phyloP scores from a whole-genome alignment of 768 basidiomycete genomes.

The Jaapia argillacea region DNA sequence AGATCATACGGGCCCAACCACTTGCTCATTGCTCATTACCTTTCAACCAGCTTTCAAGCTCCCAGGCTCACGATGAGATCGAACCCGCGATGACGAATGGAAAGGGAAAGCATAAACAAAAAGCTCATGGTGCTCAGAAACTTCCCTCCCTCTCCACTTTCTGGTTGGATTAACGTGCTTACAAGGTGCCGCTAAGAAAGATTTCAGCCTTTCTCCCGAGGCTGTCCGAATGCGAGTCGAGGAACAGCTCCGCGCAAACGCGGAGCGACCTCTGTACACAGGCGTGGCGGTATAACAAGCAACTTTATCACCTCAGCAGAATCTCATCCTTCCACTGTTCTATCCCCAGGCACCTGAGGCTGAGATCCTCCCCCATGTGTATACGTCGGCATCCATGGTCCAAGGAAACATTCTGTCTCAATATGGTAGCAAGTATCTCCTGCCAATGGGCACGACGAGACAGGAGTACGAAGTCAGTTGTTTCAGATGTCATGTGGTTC shows the following conservation, averaged over 20 bases:
- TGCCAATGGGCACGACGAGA: slow-evolving; percentile 78
- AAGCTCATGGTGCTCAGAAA: too few species aligned
- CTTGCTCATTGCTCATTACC: neutral
- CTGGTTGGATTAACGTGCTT: too few species aligned
- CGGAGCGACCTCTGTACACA: slow-evolving; percentile 55
- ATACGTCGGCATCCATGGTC: slow-evolving; percentile 50
- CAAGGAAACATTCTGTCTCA: slow-evolving; percentile 62
- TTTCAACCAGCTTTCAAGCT: neutral
- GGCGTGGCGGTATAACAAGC: slow-evolving; percentile 23
- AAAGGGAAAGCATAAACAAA: too few species aligned
- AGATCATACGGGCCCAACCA: slow-evolving; percentile 33
- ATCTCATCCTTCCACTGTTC: neutral
- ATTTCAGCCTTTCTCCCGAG: slow-evolving; percentile 17
- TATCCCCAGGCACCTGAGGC: slow-evolving; percentile 18
- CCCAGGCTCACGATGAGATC: too few species aligned
- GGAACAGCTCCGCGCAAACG: slow-evolving; percentile 46
- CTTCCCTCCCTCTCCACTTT: too few species aligned
- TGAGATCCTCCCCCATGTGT: slow-evolving; percentile 81
- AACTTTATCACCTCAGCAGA: neutral
- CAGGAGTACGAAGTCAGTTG: slow-evolving; percentile 50
- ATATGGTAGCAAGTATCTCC: slow-evolving; percentile 64
- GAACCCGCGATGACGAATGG: too few species aligned
- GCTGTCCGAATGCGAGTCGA: slow-evolving; percentile 55
- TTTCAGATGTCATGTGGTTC: neutral
- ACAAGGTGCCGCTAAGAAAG: neutral